Evolutionary conservation across 768 basidiomycete species (phyloP), one percentile per base, ranked within the genome.

Genomic region (Boletus subcaerulescens): DNA sequence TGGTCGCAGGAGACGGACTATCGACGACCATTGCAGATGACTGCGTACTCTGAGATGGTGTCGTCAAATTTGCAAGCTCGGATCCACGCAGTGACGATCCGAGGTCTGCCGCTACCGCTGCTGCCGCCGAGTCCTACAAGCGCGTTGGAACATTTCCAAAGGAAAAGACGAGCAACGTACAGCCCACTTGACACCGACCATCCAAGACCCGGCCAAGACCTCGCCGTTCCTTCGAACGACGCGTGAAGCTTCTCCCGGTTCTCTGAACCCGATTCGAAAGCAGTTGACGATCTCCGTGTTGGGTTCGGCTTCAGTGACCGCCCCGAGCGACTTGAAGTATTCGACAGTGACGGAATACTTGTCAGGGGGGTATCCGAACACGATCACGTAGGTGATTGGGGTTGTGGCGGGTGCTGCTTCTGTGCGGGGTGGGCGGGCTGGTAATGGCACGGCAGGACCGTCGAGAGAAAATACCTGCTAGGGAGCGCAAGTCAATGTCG

Each of bases 321-420:
- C 81, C 9, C 89, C 91, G 20, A 95, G 72, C 1, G 85, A 83
- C 60, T 79, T 80, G 75, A 91, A 88, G 68, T 88, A 88, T 62
- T 88, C 87, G 15, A 81, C 82, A 0, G 87, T 84, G 15, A 84
- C 65, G 49, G 80, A 83, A 67, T 87, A 89, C 64, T 85, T 85
- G 69, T 93, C 89, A 32, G 83, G 75, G 6, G 93, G 91, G 66
- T 93, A 95, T n/a, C 93, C 93, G 57, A 92, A 95, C 48, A 95
- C 84, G 63, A 93, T 77, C 35, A 95, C 76, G 63, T 86, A 87
- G 29, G 80, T 67, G 3, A 80, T 75, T 26, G 82, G 78, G 12
- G 71, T 46, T 6, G 74, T 55, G 40, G 68, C 55, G n/a, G 71
- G 54, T 45, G 68, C 41, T 31, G 73, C 42, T 14, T 67, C 55